phyloP scores from a whole-genome alignment of 2,329 filamentous ascomycete species.

The Massarina eburnea region DNA sequence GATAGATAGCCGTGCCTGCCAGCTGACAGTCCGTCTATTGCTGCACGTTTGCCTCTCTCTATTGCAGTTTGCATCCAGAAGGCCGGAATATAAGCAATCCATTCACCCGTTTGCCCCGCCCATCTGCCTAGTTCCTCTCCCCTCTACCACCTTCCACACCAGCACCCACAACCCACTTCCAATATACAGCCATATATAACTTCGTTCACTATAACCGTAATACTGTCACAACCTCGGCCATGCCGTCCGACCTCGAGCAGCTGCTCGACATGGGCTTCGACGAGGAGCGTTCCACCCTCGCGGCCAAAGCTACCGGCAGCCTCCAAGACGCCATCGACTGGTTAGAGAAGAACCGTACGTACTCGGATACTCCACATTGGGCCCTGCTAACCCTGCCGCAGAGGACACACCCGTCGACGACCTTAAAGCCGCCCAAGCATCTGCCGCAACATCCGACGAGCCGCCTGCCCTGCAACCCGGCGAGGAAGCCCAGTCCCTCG shows the following conservation, averaged over 20 bases:
- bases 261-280: slow-evolving; percentile 78
- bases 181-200: not conserved
- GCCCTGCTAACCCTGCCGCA: not conserved
- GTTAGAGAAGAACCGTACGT: slow-evolving; percentile 74
- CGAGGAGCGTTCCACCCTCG: slow-evolving; percentile 75
- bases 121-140: not conserved
- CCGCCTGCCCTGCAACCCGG: slow-evolving; percentile 69
- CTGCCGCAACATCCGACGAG: slow-evolving; percentile 47
- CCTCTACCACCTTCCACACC: slow-evolving; percentile 3
- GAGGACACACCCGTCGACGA: slow-evolving; percentile 83
- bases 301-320: slow-evolving; percentile 79
- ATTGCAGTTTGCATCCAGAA: too few species aligned
- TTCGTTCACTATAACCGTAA: slow-evolving; percentile 9
- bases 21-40: too few species aligned
- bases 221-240: slow-evolving; percentile 23
- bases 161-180: not conserved
- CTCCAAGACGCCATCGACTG: slow-evolving; percentile 88
- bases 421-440: slow-evolving; percentile 58
- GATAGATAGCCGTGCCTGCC: too few species aligned
- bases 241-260: slow-evolving; percentile 60
- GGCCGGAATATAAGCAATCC: too few species aligned
- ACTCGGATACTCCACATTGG: too few species aligned
- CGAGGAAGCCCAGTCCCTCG: slow-evolving; percentile 73
- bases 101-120: not conserved
- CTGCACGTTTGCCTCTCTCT: not conserved